Percentiles rank a stretch among this genome's conserved stretches.
Evolutionary conservation across 2,329 filamentous ascomycete species (phyloP).

Genomic region (Aspergillus glaucus): DNA sequence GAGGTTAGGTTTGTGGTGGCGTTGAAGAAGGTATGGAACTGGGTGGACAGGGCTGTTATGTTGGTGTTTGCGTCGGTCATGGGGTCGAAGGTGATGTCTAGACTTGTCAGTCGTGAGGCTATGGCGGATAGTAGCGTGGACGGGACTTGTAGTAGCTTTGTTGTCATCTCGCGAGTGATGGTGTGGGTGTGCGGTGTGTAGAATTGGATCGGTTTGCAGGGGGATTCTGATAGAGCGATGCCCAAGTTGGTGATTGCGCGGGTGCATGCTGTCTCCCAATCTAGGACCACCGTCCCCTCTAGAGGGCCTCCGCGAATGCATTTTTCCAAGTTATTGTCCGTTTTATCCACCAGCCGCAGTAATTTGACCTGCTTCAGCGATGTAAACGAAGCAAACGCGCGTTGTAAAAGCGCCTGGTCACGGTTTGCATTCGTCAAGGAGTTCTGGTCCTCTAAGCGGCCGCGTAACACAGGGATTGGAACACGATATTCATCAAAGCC

Average conservation of each 20-base stretch:
- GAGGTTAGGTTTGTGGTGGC: constrained; percentile 54
- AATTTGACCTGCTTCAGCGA: constrained; percentile 60
- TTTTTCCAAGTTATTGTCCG: constrained; percentile 50
- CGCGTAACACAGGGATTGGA: constrained; percentile 22
- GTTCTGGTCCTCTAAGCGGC: constrained; percentile 28
- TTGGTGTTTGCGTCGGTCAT: constrained; percentile 50
- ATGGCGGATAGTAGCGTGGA: constrained; percentile 45
- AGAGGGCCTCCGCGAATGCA: constrained; percentile 45
- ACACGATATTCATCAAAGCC: constrained; percentile 11
- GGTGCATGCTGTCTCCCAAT: constrained; percentile 58
- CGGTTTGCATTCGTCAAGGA: constrained; percentile 46
- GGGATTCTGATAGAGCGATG: constrained; percentile 50
- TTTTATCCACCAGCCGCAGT: constrained; percentile 54
- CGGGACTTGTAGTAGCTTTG: constrained; percentile 45
- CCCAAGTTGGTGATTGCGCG: constrained; percentile 56
- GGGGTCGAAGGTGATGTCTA: constrained; percentile 58
- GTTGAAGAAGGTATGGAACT: constrained; percentile 54
- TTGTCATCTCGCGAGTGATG: constrained; percentile 54
- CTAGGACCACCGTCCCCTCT: constrained; percentile 45
- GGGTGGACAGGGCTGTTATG: constrained; percentile 51
- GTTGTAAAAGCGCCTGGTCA: constrained; percentile 48
- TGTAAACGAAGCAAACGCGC: constrained; percentile 53
- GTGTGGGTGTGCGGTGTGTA: constrained; percentile 47
- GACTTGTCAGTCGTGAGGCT: constrained; percentile 52
- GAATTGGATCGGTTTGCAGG: constrained; percentile 54